phyloP scores from a whole-genome alignment of 1,284 basidiomycete genomes.

The Ganoderma boninense region DNA sequence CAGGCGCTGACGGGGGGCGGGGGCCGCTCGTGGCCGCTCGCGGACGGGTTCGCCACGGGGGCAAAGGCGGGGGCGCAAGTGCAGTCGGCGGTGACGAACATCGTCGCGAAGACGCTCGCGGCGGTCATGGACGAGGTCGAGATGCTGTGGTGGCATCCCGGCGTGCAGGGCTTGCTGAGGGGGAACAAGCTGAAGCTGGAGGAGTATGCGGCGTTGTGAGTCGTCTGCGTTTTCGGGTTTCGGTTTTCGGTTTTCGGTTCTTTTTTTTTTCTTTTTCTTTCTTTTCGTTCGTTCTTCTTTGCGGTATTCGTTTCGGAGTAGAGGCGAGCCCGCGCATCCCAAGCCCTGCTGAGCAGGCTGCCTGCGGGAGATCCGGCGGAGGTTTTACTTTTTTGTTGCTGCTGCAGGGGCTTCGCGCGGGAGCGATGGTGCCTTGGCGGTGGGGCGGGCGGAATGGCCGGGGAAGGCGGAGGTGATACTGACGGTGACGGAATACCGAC shows the following conservation, averaged over 20 bases:
- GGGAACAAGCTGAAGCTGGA: constrained; percentile 71
- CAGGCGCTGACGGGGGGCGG: constrained; percentile 63
- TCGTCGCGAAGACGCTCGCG: constrained; percentile 64
- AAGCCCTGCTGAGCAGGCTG: no score
- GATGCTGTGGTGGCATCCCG: constrained; percentile 73
- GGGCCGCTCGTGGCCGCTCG: constrained; percentile 50
- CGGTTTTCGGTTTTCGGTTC: no score
- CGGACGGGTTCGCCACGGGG: constrained; percentile 39
- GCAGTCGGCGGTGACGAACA: constrained; percentile 49
- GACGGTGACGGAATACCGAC: not conserved
- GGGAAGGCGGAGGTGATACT: not conserved
- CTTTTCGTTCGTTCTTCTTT: not conserved
- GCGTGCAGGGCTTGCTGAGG: constrained; percentile 62
- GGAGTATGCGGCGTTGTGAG: constrained; percentile 80
- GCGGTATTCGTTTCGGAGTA: no score
- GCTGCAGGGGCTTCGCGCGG: not conserved
- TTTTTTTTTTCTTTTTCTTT: not conserved
- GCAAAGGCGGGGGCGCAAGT: constrained; percentile 40
- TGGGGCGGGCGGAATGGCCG: not conserved
- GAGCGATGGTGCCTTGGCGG: constrained; percentile 5
- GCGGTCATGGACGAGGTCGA: constrained; percentile 59
- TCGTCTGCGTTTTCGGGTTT: constrained; percentile 31
- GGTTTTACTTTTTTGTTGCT: not conserved
- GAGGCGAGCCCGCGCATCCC: no score
- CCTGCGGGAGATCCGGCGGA: not conserved